These are phyloP conservation scores for Paulownia fortunei DNA, from an alignment of 257 asterid genomes.

Conservation along the genomic window DNA sequence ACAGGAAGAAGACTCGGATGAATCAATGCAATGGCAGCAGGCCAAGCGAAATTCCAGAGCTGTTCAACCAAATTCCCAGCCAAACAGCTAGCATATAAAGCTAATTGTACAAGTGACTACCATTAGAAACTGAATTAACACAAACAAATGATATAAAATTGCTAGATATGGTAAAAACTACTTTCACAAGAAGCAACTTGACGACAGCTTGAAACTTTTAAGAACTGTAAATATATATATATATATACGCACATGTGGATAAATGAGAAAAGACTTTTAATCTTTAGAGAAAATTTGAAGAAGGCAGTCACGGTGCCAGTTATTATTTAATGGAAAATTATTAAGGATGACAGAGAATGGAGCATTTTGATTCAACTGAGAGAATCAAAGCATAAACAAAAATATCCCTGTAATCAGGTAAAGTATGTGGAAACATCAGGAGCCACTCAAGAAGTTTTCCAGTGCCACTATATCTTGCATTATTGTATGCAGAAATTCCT, in stretches of 20 bases:
- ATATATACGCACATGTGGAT: not conserved
- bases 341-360: slow-evolving; percentile 6
- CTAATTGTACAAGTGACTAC: slow-evolving; percentile 43
- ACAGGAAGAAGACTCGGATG: slow-evolving; percentile 97
- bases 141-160: slow-evolving; percentile 11
- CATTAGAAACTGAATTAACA: slow-evolving; percentile 33
- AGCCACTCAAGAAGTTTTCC: slow-evolving; percentile 9
- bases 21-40: slow-evolving; percentile 89
- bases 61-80: slow-evolving; percentile 97
- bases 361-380: not conserved
- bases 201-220: not conserved
- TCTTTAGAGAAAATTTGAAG: not conserved
- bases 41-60: slow-evolving; percentile 97
- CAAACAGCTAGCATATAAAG: slow-evolving; percentile 89
- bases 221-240: not conserved
- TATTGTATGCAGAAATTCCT: slow-evolving; percentile 14
- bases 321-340: not conserved
- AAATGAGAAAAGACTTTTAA: not conserved
- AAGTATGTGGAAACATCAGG: slow-evolving; percentile 5
- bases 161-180: not conserved
- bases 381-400: not conserved
- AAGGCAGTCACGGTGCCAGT: not conserved
- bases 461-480: slow-evolving; percentile 4
- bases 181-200: not conserved
- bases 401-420: not conserved